A percentile compares a stretch with the other conserved stretches of the same genome.
Evolutionary conservation across 2,329 filamentous ascomycete genomes (phyloP).

Genomic region (Periconia sp.): DNA sequence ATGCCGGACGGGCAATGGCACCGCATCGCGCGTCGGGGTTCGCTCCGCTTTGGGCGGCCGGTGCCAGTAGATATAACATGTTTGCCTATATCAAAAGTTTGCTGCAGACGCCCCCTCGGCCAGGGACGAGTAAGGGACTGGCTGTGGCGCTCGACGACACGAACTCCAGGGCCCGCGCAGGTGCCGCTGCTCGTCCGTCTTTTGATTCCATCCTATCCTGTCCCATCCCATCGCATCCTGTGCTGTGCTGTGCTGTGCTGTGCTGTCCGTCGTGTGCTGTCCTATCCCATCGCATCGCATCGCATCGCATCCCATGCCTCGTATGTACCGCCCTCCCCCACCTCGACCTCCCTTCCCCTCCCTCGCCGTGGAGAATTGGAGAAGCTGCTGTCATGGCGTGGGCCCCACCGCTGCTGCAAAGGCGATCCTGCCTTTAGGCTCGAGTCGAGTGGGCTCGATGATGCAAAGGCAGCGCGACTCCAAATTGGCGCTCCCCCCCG

Average conservation of each 20-base stretch:
- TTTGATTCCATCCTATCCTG: too few relatives aligned
- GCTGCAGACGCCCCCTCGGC: constrained; percentile 26
- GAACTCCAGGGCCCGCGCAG: constrained; percentile 22
- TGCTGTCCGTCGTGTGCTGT: too few relatives aligned
- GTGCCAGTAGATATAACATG: constrained; percentile 27
- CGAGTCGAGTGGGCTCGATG: too few relatives aligned
- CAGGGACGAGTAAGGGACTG: constrained; percentile 30
- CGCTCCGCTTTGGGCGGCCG: constrained; percentile 30
- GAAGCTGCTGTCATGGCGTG: constrained; percentile 21
- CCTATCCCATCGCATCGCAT: constrained; percentile 16
- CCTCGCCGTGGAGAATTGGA: too few relatives aligned
- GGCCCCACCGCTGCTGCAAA: constrained; percentile 33
- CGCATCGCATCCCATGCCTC: constrained; percentile 17
- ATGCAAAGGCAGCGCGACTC: too few relatives aligned
- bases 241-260: too few relatives aligned
- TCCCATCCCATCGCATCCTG: too few relatives aligned
- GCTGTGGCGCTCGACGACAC: constrained; percentile 28
- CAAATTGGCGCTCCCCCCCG: too few relatives aligned
- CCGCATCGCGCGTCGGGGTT: constrained; percentile 39
- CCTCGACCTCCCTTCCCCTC: constrained; percentile 19
- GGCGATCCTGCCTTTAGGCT: constrained; percentile 36
- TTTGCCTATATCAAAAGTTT: constrained; percentile 34
- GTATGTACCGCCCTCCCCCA: constrained; percentile 24
- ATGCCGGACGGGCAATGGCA: constrained; percentile 29
- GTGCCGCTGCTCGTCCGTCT: too few relatives aligned